A percentile compares a stretch with the other conserved stretches of the same genome.
Conservation (phyloP, 2,329 filamentous ascomycete species). For the Neonectria sp. region DNA sequence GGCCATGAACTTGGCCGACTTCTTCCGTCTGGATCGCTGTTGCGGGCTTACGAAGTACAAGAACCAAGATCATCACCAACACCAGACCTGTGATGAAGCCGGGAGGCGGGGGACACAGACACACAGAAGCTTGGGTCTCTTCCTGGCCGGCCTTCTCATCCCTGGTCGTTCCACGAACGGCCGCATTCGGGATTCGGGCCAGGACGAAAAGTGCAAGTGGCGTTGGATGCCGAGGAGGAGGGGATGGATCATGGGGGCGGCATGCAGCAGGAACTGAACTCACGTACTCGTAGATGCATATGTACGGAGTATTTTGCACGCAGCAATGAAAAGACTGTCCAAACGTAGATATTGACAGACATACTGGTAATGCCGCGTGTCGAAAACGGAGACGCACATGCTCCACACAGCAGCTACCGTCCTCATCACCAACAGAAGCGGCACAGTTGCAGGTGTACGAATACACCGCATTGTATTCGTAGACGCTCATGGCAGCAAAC, state of each 20-base stretch:
- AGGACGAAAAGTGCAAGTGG: conserved; percentile 20
- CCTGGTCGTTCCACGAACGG: conserved; percentile 10
- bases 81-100: not conserved
- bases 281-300: not conserved
- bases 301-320: not conserved
- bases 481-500: conserved; percentile 23
- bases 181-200: conserved; percentile 12
- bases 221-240: conserved; percentile 7
- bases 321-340: not conserved
- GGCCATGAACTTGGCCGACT: not conserved
- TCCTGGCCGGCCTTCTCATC: conserved; percentile 5
- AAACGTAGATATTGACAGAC: not conserved
- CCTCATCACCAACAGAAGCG: not conserved
- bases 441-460: conserved; percentile 1
- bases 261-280: conserved; percentile 9
- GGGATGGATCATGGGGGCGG: not conserved
- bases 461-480: not conserved
- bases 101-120: conserved; percentile 15
- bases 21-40: not conserved
- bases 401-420: not conserved
- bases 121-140: conserved; percentile 19
- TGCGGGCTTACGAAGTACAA: not conserved
- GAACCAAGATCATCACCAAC: conserved; percentile 10
- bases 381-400: not conserved
- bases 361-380: not conserved